phyloP scores from a whole-genome alignment of 441 rosid genomes.

The Adansonia madagascariensis region DNA sequence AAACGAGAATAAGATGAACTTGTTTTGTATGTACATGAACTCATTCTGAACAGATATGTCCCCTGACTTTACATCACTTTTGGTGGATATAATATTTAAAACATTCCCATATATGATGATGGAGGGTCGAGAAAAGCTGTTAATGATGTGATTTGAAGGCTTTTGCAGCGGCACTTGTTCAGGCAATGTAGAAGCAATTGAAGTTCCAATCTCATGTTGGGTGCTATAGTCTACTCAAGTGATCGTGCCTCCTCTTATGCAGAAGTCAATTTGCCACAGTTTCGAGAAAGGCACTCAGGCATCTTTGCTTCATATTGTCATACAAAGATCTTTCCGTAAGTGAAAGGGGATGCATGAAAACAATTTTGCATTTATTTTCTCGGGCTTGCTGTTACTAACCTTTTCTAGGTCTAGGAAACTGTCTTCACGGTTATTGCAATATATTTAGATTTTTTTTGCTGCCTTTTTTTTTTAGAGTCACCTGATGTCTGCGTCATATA shows the following conservation, averaged over 20 bases:
- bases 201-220: constrained; percentile 63
- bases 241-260: constrained; percentile 82
- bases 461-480: constrained; percentile 51
- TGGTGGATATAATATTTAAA: constrained; percentile 76
- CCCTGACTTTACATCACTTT: constrained; percentile 52
- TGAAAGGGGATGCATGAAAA: constrained; percentile 64
- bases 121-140: constrained; percentile 81
- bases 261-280: constrained; percentile 73
- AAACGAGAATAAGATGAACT: not conserved
- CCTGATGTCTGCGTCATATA: constrained; percentile 63
- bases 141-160: constrained; percentile 67
- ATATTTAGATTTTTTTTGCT: constrained; percentile 13
- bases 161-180: constrained; percentile 87
- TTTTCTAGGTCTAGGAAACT: constrained; percentile 16
- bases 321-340: constrained; percentile 73
- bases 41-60: constrained; percentile 54
- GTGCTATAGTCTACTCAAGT: constrained; percentile 75
- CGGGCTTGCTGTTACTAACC: constrained; percentile 51
- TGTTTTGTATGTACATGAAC: not conserved
- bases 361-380: constrained; percentile 64
- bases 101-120: constrained; percentile 79
- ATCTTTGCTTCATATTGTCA: constrained; percentile 59
- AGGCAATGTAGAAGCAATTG: constrained; percentile 79
- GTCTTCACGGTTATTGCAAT: constrained; percentile 10
- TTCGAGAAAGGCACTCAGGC: constrained; percentile 88